Evolutionary conservation across 805 yeast species (phyloP).

Genomic region (Middelhovenomyces tepae): DNA sequence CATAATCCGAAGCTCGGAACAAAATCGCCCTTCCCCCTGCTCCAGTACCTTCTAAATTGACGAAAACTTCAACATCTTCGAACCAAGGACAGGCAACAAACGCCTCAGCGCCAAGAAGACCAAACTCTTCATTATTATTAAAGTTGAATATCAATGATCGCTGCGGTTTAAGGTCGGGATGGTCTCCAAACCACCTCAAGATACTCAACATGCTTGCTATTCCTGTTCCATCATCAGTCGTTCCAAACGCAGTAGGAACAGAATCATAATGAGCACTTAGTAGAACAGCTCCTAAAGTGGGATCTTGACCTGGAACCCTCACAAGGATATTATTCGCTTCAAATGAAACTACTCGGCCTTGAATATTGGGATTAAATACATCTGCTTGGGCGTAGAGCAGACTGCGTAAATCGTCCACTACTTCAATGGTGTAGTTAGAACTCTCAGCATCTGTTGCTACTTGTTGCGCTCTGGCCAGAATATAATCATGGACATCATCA

Average conservation of each 20-base stretch:
- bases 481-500: conserved; percentile 64
- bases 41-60: conserved; percentile 89
- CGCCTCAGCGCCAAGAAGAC: conserved; percentile 69
- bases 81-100: conserved; percentile 71
- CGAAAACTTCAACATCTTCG: conserved; percentile 43
- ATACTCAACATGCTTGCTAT: conserved; percentile 71
- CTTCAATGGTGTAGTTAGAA: conserved; percentile 31
- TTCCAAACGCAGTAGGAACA: conserved; percentile 78
- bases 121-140: conserved; percentile 86
- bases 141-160: conserved; percentile 75
- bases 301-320: conserved; percentile 56
- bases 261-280: conserved; percentile 84
- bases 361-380: conserved; percentile 31
- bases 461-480: conserved; percentile 36
- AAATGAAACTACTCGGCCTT: conserved; percentile 53
- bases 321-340: conserved; percentile 79
- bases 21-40: conserved; percentile 79
- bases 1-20: conserved; percentile 76
- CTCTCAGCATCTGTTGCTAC: conserved; percentile 23
- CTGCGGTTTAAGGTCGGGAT: conserved; percentile 41
- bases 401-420: conserved; percentile 32
- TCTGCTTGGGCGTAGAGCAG: conserved; percentile 44
- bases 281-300: conserved; percentile 54
- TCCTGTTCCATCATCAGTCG: conserved; percentile 91
- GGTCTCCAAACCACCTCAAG: conserved; percentile 38